phyloP scores from a whole-genome alignment of 768 basidiomycete species.

The Hygrophoropsis aurantiaca region DNA sequence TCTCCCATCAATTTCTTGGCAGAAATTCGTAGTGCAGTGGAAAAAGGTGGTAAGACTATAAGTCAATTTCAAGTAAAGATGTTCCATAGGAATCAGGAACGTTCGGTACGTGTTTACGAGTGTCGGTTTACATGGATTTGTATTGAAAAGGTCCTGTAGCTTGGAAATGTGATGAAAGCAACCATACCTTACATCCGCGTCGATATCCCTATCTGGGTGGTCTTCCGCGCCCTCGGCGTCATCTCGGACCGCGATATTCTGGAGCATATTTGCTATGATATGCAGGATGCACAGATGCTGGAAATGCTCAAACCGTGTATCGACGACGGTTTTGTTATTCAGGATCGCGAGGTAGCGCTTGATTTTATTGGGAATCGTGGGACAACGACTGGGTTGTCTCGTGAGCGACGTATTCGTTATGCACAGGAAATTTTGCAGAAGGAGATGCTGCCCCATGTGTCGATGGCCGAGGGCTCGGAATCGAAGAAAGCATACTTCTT shows the following conservation, averaged over 20 bases:
- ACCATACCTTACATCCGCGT: slow-evolving; percentile 98
- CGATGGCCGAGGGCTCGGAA: slow-evolving; percentile 93
- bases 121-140: neutral
- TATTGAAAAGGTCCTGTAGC: slow-evolving; percentile 39
- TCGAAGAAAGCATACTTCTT: slow-evolving; percentile 99
- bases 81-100: slow-evolving; percentile 88
- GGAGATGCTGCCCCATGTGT: slow-evolving; percentile 97
- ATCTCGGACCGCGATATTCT: slow-evolving; percentile 97
- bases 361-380: slow-evolving; percentile 99
- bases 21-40: slow-evolving; percentile 95
- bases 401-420: slow-evolving; percentile 91
- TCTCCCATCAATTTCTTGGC: slow-evolving; percentile 95
- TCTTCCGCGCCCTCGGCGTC: slow-evolving; percentile 96
- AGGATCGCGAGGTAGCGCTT: slow-evolving; percentile 93
- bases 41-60: slow-evolving; percentile 97
- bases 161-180: slow-evolving; percentile 93
- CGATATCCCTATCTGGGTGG: slow-evolving; percentile 98
- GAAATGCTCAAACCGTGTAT: slow-evolving; percentile 99
- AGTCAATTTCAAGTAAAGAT: slow-evolving; percentile 98
- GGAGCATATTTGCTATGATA: slow-evolving; percentile 97
- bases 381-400: slow-evolving; percentile 87
- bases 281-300: slow-evolving; percentile 92
- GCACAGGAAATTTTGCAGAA: slow-evolving; percentile 98
- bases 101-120: slow-evolving; percentile 59
- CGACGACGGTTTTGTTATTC: slow-evolving; percentile 97